Conservation (phyloP, 2,329 filamentous ascomycete species). For the Fusarium sp. region DNA sequence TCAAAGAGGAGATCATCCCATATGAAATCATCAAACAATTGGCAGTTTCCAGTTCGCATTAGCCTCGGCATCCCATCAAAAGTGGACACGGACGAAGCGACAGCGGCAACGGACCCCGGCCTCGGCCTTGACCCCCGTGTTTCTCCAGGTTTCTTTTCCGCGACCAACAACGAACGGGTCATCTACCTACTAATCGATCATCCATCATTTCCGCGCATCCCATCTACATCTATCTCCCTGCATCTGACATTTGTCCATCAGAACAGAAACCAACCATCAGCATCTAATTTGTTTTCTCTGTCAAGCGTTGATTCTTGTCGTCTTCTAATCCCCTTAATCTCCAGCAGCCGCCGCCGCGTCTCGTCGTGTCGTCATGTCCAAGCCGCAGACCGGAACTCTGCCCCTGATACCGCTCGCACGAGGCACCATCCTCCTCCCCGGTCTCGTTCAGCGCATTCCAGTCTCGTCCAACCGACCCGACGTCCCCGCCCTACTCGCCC, state of each 20-base stretch:
- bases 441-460: slow-evolving; percentile 85
- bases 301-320: slow-evolving; percentile 16
- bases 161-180: slow-evolving; percentile 26
- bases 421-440: slow-evolving; percentile 85
- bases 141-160: slow-evolving; percentile 45
- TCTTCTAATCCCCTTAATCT: slow-evolving; percentile 4
- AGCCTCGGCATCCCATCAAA: slow-evolving; percentile 41
- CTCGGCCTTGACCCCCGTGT: slow-evolving; percentile 43
- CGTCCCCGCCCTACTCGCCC: slow-evolving; percentile 87
- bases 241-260: slow-evolving; percentile 45
- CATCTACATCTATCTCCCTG: slow-evolving; percentile 15
- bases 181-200: slow-evolving; percentile 15
- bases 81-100: slow-evolving; percentile 29
- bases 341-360: slow-evolving; percentile 4
- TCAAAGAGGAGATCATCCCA: slow-evolving; percentile 20
- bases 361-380: slow-evolving; percentile 51
- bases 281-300: slow-evolving; percentile 13
- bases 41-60: slow-evolving; percentile 11
- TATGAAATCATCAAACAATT: slow-evolving; percentile 9
- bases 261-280: slow-evolving; percentile 30
- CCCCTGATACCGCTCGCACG: slow-evolving; percentile 87
- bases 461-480: slow-evolving; percentile 85
- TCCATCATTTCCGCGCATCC: slow-evolving; percentile 9
- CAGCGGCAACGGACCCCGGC: slow-evolving; percentile 33
- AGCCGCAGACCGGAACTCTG: slow-evolving; percentile 62